Conservation (phyloP, 1,284 basidiomycete species). For the Boletus smithii region DNA sequence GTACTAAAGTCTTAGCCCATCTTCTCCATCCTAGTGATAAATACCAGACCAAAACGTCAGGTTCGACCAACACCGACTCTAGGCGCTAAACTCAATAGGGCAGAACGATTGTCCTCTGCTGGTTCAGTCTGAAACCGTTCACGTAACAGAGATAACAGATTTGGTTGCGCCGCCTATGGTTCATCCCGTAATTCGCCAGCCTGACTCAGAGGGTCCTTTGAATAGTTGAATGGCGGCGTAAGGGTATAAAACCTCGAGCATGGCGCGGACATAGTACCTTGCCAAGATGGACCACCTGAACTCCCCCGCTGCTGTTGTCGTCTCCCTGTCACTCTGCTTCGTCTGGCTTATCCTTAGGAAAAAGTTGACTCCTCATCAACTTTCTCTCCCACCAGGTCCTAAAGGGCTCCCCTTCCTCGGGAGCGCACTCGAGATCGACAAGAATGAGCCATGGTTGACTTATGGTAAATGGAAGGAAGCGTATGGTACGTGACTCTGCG, state of each 20-base stretch:
- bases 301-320: background rate
- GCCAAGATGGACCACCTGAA: constrained; percentile 9
- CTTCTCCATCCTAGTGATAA: too few species aligned
- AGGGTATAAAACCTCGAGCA: background rate
- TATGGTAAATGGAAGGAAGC: constrained; percentile 24
- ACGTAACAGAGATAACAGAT: background rate
- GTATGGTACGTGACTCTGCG: constrained; percentile 22
- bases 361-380: constrained; percentile 12
- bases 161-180: background rate
- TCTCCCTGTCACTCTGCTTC: constrained; percentile 9
- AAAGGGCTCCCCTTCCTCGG: constrained; percentile 28
- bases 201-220: too few species aligned
- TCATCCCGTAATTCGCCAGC: too few species aligned
- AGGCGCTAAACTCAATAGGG: too few species aligned
- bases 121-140: background rate
- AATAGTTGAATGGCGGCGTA: too few species aligned
- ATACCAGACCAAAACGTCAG: too few species aligned
- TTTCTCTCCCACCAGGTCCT: constrained; percentile 33
- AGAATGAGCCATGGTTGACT: constrained; percentile 29
- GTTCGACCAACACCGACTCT: too few species aligned
- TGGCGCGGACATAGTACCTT: too few species aligned
- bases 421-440: constrained; percentile 25
- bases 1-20: too few species aligned
- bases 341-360: constrained; percentile 1
- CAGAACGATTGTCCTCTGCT: too few species aligned